Percentiles rank a stretch among this genome's conserved stretches.
Evolutionary conservation across 2,329 filamentous ascomycete species (phyloP).

Genomic region (Microdochium bolleyi): DNA sequence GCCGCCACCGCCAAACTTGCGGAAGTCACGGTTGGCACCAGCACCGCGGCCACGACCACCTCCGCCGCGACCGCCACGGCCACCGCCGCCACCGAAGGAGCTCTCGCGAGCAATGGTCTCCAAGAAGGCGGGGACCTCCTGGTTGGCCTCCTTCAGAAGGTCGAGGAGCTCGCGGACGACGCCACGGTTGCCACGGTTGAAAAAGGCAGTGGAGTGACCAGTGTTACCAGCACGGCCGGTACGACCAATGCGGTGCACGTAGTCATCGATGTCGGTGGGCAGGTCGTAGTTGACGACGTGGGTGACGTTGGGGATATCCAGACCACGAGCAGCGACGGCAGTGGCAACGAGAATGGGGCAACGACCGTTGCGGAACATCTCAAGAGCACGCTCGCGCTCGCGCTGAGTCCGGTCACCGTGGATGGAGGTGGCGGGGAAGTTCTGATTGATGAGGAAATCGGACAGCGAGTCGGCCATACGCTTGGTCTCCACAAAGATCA

Average conservation of each 20-base stretch:
- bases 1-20: slow-evolving; percentile 62
- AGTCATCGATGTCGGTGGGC: slow-evolving; percentile 98
- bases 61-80: slow-evolving; percentile 51
- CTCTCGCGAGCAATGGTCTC: slow-evolving; percentile 97
- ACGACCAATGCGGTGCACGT: slow-evolving; percentile 99
- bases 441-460: slow-evolving; percentile 97
- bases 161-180: slow-evolving; percentile 95
- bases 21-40: slow-evolving; percentile 77
- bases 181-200: slow-evolving; percentile 98
- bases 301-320: slow-evolving; percentile 93
- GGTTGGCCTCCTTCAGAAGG: slow-evolving; percentile 97
- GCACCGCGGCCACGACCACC: slow-evolving; percentile 67
- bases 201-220: slow-evolving; percentile 96
- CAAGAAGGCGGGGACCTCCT: slow-evolving; percentile 88
- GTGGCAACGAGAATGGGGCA: slow-evolving; percentile 97
- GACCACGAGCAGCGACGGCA: slow-evolving; percentile 82
- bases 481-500: slow-evolving; percentile 99
- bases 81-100: slow-evolving; percentile 62
- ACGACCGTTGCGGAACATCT: slow-evolving; percentile 93
- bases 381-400: slow-evolving; percentile 94
- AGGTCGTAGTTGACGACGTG: slow-evolving; percentile 99
- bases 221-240: slow-evolving; percentile 99
- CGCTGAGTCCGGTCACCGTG: slow-evolving; percentile 98
- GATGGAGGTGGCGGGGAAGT: slow-evolving; percentile 95
- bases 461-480: slow-evolving; percentile 97